A percentile compares a stretch with the other conserved stretches of the same genome.
These are phyloP conservation scores for Vararia minispora DNA, from an alignment of 768 basidiomycete genomes.

Conservation along the genomic window DNA sequence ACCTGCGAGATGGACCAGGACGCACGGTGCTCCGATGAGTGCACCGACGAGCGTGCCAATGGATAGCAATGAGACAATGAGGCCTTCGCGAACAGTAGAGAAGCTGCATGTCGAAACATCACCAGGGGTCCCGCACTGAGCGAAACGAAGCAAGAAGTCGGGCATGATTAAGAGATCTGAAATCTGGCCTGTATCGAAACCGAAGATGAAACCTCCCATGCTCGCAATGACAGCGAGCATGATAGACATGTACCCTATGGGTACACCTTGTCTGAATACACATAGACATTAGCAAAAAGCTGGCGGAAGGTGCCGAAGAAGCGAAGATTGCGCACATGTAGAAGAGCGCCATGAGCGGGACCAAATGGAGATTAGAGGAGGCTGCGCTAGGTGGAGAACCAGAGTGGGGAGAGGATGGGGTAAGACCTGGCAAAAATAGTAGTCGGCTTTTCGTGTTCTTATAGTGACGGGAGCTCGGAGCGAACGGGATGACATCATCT, in stretches of 20 bases:
- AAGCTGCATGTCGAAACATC: constrained; percentile 38
- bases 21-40: constrained; percentile 49
- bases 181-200: constrained; percentile 62
- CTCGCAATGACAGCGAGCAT: constrained; percentile 56
- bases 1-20: constrained; percentile 9
- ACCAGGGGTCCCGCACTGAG: constrained; percentile 30
- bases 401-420: no score
- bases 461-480: no score
- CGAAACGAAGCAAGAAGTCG: constrained; percentile 58
- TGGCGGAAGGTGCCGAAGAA: background rate
- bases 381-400: no score
- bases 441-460: no score
- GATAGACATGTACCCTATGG: constrained; percentile 52
- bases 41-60: constrained; percentile 61
- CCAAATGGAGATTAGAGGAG: background rate
- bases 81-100: constrained; percentile 42
- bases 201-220: constrained; percentile 44
- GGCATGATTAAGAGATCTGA: constrained; percentile 66
- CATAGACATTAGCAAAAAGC: constrained; percentile 3
- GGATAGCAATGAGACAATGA: constrained; percentile 61
- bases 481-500: no score
- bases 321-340: constrained; percentile 15
- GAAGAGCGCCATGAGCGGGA: constrained; percentile 19
- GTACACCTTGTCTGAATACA: constrained; percentile 38
- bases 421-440: no score